These are phyloP conservation scores for Drechslerella stenobrocha DNA, from an alignment of 2,329 filamentous ascomycete species.

Conservation along the genomic window DNA sequence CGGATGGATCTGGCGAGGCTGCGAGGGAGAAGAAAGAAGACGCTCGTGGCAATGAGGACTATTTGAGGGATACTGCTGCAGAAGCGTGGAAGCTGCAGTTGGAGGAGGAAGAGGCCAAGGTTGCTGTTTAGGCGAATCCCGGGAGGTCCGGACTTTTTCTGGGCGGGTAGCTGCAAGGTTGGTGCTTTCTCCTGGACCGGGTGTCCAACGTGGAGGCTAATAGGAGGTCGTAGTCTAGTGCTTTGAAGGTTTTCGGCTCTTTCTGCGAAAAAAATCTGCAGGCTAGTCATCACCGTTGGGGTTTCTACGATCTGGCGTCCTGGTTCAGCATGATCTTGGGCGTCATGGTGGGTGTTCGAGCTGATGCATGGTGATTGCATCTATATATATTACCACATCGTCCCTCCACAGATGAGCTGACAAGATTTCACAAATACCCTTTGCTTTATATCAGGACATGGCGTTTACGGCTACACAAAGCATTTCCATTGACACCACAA, in stretches of 20 bases:
- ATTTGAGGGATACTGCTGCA: constrained; percentile 35
- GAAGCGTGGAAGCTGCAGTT: constrained; percentile 47
- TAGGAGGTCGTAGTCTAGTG: too few species aligned
- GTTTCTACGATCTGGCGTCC: too few species aligned
- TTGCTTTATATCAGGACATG: constrained; percentile 1
- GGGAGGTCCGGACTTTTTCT: too few species aligned
- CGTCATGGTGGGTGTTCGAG: too few species aligned
- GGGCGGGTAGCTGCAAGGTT: too few species aligned
- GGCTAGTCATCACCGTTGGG: too few species aligned
- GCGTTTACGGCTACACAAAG: not conserved
- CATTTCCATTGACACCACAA: not conserved
- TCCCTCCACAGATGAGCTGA: not conserved
- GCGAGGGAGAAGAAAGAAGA: constrained; percentile 25
- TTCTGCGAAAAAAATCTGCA: too few species aligned
- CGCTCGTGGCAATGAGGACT: constrained; percentile 24
- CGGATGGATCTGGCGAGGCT: constrained; percentile 22
- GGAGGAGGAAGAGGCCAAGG: constrained; percentile 30
- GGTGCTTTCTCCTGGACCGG: too few species aligned
- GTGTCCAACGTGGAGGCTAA: too few species aligned
- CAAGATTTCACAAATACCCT: not conserved
- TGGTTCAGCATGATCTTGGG: too few species aligned
- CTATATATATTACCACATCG: not conserved
- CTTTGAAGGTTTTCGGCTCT: too few species aligned
- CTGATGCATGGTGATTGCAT: too few species aligned
- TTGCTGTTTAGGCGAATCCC: constrained; percentile 2